Base-by-base conservation (phyloP, 78 protist species). In the Creolimax fragrantissima region DNA sequence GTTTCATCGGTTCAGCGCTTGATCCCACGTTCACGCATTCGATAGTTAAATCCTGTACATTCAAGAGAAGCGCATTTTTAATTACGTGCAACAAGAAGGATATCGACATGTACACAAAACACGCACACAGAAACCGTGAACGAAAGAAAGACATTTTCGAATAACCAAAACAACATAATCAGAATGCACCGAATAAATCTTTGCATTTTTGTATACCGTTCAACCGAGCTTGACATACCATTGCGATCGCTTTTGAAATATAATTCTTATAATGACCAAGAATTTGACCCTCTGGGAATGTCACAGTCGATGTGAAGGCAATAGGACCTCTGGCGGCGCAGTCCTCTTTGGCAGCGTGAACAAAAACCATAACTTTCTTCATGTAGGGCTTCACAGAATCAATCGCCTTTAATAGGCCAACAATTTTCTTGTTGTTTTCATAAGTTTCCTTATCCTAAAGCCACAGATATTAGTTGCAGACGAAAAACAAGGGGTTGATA, bases 361-460 rank as follows among this genome's bases (percentile, higher is more conserved):
- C 91, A 35, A 89, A 89, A 32, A 85, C 45, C 92, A 89, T 89
- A 4, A n/a, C 92, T 85, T 89, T 45, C 92, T 89, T 89, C 44
- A 66, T n/a, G 44, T 35, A 43, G 66, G 39, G 39, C 81, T 89
- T 89, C 37, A 39, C 35, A 35, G 3, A 5, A 4, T 3, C 85
- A 42, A 2, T 32, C 74, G 24, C 32, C 85, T 89, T 66, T 42
- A 45, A 4, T 37, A 42, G 36, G 42, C 3, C 3, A 4, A 66
- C 84, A 42, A 89, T 11, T 37, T n/a, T 2, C 92, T 66, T 66
- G 81, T 3, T 5, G 43, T 89, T 81, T 6, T 44, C 37, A 84
- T 5, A 45, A 41, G 5, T 45, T 44, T 5, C 17, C 5, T 4
- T 36, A 41, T 83, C 86, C 86, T 83, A 1, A 24, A 58, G n/a